Conservation (phyloP, 176 grass and related monocot species). For the Ensete glaucum region DNA sequence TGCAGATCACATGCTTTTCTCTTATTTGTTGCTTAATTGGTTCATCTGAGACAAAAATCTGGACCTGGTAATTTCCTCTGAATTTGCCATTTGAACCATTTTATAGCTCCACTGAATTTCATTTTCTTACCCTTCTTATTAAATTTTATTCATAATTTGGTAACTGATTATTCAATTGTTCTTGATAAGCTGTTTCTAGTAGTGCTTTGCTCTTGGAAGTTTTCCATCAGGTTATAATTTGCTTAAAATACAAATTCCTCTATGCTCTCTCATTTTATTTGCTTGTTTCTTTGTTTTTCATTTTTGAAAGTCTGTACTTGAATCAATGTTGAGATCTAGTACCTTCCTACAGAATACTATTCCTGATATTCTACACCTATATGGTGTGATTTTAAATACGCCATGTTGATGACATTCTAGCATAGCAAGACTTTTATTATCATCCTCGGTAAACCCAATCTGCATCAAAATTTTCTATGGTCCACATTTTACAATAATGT, state of each 20-base stretch:
- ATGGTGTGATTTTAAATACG: not conserved
- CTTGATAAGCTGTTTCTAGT: not conserved
- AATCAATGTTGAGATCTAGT: not conserved
- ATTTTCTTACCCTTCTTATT: not conserved
- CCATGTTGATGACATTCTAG: not conserved
- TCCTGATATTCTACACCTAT: not conserved
- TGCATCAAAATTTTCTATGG: not conserved
- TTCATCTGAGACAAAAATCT: not conserved
- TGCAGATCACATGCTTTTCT: not conserved
- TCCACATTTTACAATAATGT: not conserved
- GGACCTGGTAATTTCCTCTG: not conserved
- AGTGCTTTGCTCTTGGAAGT: not conserved
- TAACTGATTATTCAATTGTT: not conserved
- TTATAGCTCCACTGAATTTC: not conserved
- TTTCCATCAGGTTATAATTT: not conserved
- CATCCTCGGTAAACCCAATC: not conserved
- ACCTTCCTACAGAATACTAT: not conserved
- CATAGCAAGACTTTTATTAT: not conserved
- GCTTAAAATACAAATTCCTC: not conserved
- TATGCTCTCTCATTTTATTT: not conserved
- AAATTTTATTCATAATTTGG: not conserved
- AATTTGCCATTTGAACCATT: not conserved
- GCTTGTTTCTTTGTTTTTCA: not conserved
- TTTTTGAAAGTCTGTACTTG: not conserved
- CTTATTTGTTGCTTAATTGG: not conserved